phyloP scores from a whole-genome alignment of 106 monocot species.

The Platanthera zijinensis region DNA sequence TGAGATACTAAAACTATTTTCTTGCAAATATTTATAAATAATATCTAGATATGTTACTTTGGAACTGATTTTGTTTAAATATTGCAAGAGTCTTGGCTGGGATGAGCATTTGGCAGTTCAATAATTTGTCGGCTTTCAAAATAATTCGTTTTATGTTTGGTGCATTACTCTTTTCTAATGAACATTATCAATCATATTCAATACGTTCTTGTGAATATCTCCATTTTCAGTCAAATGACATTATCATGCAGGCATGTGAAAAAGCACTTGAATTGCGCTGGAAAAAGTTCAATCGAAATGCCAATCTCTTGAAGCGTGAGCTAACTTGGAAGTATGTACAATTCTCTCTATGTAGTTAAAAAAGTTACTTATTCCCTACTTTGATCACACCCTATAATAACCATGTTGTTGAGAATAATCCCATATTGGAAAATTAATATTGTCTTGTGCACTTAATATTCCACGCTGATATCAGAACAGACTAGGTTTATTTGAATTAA shows the following conservation, averaged over 20 bases:
- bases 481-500: too few species aligned
- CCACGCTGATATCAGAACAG: too few species aligned
- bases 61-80: too few species aligned
- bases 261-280: slow-evolving; percentile 81
- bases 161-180: not conserved
- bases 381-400: too few species aligned
- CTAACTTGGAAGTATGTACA: slow-evolving; percentile 88
- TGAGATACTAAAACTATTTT: too few species aligned
- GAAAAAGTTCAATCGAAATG: slow-evolving; percentile 86
- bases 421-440: too few species aligned
- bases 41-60: too few species aligned
- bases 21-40: too few species aligned
- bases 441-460: too few species aligned
- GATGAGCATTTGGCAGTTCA: not conserved
- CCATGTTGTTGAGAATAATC: too few species aligned
- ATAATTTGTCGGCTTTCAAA: not conserved
- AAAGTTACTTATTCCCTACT: too few species aligned
- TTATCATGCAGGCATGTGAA: slow-evolving; percentile 53
- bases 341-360: not conserved
- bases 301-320: slow-evolving; percentile 70
- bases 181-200: not conserved
- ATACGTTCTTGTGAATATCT: not conserved
- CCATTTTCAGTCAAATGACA: not conserved
- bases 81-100: not conserved
- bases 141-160: not conserved